Evolutionary conservation across 352 stramenopile species (phyloP), one percentile per base, ranked within the genome.

Genomic region (Phytophthora palmivora): DNA sequence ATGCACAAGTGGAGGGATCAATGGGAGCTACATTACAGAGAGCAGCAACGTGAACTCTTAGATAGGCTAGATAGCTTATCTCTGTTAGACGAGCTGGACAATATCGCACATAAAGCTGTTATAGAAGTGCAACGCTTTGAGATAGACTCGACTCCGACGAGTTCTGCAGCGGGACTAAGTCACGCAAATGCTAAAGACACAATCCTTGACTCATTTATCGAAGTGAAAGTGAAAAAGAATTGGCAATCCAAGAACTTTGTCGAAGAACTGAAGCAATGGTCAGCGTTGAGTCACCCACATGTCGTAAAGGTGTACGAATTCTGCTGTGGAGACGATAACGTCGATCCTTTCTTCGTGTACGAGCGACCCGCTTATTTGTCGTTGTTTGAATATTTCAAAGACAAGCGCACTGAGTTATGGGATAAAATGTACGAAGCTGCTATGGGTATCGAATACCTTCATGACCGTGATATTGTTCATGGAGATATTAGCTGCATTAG

Each of bases 401-500:
- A 1, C 5, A 56, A 34, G 6, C 34, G 12, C 6, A 16, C 9
- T 8, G 15, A 41, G 1, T 15, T 47, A 5, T 76, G 62, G 53
- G 34, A 52, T 14, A 50, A 52, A 8, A 19, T 79, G 30, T 62
- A 73, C n/a, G 48, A 74, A 26, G 66, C 49, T 7, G 70, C 70
- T 1, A 14, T 70, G 12, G 70, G 70, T 2, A 42, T 79, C 2
- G 38, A 62, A 5, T 74, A 79, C 22, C 21, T 79, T 6, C 70
- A 74, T 41, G 28, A 70, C 8, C 52, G 63, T 2, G 28, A 46
- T 16, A 44, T 73, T 4, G 33, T 74, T 4, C 57, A 76, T 32
- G 53, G 62, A 0, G 22, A 50, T 46, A 22, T 75, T 18, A 49
- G 38, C 4, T 47, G 38, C 53, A 24, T 53, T 6, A 73, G 33